Conservation (phyloP, 1,284 basidiomycete species). For the Puccinia coronata region DNA sequence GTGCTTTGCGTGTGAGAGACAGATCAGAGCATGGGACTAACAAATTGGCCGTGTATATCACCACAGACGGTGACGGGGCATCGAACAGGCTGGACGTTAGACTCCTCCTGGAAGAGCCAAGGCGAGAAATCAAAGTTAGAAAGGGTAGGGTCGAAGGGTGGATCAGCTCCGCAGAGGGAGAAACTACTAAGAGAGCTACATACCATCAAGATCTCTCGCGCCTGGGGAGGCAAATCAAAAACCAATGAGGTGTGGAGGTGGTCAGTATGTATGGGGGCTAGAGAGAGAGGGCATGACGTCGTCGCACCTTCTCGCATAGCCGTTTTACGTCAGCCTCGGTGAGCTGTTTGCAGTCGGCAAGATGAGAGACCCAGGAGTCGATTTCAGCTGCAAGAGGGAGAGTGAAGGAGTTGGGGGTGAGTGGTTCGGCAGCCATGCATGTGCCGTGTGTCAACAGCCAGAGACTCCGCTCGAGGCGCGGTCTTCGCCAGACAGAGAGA, state of each 20-base stretch:
- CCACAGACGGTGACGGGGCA: slow-evolving; percentile 97
- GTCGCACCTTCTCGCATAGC: slow-evolving; percentile 97
- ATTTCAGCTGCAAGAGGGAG: slow-evolving; percentile 63
- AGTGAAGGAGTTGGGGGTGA: no score
- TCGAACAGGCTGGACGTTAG: slow-evolving; percentile 94
- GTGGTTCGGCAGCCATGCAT: no score
- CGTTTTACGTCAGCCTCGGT: slow-evolving; percentile 94
- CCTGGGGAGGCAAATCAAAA: slow-evolving; percentile 50
- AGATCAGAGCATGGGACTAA: slow-evolving; percentile 64
- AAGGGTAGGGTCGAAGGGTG: not conserved
- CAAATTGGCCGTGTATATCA: slow-evolving; percentile 99
- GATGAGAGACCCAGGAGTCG: slow-evolving; percentile 93
- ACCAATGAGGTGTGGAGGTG: slow-evolving; percentile 10
- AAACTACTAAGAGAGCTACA: slow-evolving; percentile 8
- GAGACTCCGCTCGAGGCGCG: not conserved
- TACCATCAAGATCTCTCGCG: slow-evolving; percentile 49
- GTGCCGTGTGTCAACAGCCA: not conserved
- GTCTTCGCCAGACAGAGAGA: not conserved
- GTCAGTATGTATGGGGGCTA: not conserved
- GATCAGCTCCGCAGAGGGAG: not conserved
- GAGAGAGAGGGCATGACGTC: slow-evolving; percentile 55
- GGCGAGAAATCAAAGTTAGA: not conserved
- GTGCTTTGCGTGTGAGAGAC: not conserved
- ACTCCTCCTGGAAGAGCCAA: slow-evolving; percentile 66
- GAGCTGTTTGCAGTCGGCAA: slow-evolving; percentile 97